phyloP scores from a whole-genome alignment of 1,139 yeast genomes.

The Suzukiozyma palmioleophila region DNA sequence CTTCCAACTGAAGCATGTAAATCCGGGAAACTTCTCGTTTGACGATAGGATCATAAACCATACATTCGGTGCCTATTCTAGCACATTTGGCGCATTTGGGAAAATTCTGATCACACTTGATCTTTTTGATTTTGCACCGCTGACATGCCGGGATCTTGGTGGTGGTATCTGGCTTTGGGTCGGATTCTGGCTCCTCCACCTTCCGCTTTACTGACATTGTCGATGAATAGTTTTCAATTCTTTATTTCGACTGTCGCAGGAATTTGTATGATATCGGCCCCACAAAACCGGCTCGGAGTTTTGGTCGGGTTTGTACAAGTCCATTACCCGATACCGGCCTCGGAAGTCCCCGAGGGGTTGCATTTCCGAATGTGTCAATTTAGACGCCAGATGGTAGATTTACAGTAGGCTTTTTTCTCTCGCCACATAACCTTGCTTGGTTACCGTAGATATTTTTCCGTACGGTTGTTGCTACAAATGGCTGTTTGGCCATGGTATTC shows the following conservation, averaged over 20 bases:
- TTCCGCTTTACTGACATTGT: slow-evolving; percentile 1
- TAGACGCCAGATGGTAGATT: too few relatives aligned
- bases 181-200: slow-evolving; percentile 4
- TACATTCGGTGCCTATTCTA: slow-evolving; percentile 67
- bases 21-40: slow-evolving; percentile 84
- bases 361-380: too few relatives aligned
- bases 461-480: too few relatives aligned
- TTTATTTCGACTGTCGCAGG: neutral
- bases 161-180: slow-evolving; percentile 3
- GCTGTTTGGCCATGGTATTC: too few relatives aligned
- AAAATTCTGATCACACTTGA: slow-evolving; percentile 78
- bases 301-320: too few relatives aligned
- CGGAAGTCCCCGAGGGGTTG: too few relatives aligned
- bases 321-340: too few relatives aligned
- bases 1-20: slow-evolving; percentile 71
- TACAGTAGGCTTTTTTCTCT: too few relatives aligned
- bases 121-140: slow-evolving; percentile 73
- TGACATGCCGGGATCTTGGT: slow-evolving; percentile 67
- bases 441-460: too few relatives aligned
- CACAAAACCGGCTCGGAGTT: too few relatives aligned
- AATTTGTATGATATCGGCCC: too few relatives aligned
- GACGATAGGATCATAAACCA: slow-evolving; percentile 82
- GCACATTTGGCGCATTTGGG: slow-evolving; percentile 74
- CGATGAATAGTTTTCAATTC: neutral
- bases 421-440: too few relatives aligned